Conservation (phyloP, 2,329 filamentous ascomycete species). For the Monosporascus cannonballus region DNA sequence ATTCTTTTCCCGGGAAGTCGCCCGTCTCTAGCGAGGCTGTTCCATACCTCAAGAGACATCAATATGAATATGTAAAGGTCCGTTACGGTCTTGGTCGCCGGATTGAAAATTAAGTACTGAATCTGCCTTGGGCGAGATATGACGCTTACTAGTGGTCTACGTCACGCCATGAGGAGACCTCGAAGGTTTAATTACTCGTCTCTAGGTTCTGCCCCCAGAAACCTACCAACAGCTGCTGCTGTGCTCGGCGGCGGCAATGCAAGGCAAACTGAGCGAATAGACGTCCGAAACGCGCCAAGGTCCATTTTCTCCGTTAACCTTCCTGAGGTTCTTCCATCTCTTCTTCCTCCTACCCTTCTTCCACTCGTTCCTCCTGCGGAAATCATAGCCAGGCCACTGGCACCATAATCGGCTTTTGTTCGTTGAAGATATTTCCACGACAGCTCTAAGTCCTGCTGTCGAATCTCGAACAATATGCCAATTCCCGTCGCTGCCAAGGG, state of each 20-base stretch:
- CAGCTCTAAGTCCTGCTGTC: slow-evolving; percentile 1
- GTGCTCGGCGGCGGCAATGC: neutral
- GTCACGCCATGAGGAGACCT: neutral
- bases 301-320: neutral
- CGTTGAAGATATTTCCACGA: too few species aligned
- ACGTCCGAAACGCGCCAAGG: neutral
- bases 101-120: neutral
- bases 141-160: neutral
- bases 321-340: neutral
- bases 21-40: too few species aligned
- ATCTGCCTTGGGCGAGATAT: neutral
- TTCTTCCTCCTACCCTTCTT: neutral
- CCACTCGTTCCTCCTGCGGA: neutral
- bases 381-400: neutral
- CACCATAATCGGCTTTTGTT: too few species aligned
- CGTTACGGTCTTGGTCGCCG: too few species aligned
- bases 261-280: neutral
- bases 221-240: neutral
- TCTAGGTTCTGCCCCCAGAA: neutral
- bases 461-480: slow-evolving; percentile 24
- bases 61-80: too few species aligned
- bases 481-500: slow-evolving; percentile 31
- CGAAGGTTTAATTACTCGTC: neutral
- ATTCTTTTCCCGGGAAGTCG: too few species aligned
- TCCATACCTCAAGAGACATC: too few species aligned